Conservation (phyloP, 805 yeast genomes). For the Wickerhamomyces rabaulensis region DNA sequence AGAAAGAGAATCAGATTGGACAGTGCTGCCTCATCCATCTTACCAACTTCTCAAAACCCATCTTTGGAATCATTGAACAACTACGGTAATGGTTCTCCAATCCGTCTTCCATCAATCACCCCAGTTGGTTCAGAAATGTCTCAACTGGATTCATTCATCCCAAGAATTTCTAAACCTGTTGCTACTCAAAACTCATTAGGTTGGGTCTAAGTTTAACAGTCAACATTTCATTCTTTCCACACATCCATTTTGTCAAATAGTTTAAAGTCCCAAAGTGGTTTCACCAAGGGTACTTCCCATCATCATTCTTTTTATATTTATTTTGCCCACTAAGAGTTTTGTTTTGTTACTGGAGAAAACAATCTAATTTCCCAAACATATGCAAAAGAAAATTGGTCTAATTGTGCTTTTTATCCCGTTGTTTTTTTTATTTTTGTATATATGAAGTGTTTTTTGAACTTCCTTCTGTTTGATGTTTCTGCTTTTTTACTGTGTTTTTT, state of each 20-base stretch:
- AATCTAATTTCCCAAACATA: background rate
- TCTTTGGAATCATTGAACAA: slow-evolving; percentile 14
- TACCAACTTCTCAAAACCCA: slow-evolving; percentile 6
- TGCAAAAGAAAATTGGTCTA: background rate
- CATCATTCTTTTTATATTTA: background rate
- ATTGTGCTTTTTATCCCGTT: background rate
- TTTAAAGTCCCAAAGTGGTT: background rate
- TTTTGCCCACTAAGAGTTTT: background rate
- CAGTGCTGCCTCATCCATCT: slow-evolving; percentile 13
- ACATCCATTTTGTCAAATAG: background rate
- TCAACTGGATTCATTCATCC: slow-evolving; percentile 29
- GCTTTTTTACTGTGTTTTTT: background rate
- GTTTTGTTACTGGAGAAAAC: background rate
- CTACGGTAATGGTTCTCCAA: slow-evolving; percentile 21
- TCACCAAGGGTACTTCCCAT: background rate
- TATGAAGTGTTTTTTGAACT: background rate
- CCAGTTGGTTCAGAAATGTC: slow-evolving; percentile 14
- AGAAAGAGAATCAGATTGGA: slow-evolving; percentile 13
- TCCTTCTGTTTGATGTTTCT: background rate
- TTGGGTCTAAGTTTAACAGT: slow-evolving; percentile 38
- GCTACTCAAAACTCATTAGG: slow-evolving; percentile 69
- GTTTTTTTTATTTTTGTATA: background rate
- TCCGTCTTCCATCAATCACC: slow-evolving; percentile 9
- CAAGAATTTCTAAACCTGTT: slow-evolving; percentile 61
- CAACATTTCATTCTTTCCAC: background rate